Evolutionary conservation across 495 filamentous ascomycete genomes (phyloP), one percentile per base, ranked within the genome.

Genomic region (Neurospora terricola): DNA sequence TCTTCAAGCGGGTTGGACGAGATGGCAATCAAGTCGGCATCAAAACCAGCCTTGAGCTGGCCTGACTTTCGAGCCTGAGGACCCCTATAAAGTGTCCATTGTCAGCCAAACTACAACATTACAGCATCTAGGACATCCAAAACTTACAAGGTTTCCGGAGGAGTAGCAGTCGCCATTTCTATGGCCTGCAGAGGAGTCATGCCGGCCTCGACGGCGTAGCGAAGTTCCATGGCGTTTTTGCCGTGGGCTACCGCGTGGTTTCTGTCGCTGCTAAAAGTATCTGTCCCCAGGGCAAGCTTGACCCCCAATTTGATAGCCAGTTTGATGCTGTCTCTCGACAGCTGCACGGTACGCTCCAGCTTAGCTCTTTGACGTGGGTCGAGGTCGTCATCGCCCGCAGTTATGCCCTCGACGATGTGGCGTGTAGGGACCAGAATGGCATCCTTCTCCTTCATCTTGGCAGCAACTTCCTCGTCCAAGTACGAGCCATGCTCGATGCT

Each of bases 161-260:
- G 82, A 43, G 82, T 87, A 6, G 86, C 86, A 14, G 86, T 88
- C 43, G 84, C 84, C 6, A 85, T 84, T 72, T 87, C 84, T 72
- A 88, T 86, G 14, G 86, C 86, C 59, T 85, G 78, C n/a, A 88
- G 75, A 3, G 81, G 83, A 43, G 80, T 85, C 82, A 88, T 78
- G 0, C 86, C 86, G 12, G 83, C 83, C 72, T 85, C 77, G 37
- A 87, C 84, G 12, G 86, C 86, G 69, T 82, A 84, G 9, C 81
- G 80, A 37, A 88, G 70, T 72, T 88, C 86, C 71, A 81, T 78
- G 6, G 84, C 86, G 74, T 80, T 80, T 71, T 86, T 85, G 83
- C 86, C 39, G 82, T 83, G 8, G 70, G 66, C 6, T 14, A 73
- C 48, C 27, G 23, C 8, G 18, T 70, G 66, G 7, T 48, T 39